Conservation (phyloP, 2,329 filamentous ascomycete species). For the Aspergillus versicolor region DNA sequence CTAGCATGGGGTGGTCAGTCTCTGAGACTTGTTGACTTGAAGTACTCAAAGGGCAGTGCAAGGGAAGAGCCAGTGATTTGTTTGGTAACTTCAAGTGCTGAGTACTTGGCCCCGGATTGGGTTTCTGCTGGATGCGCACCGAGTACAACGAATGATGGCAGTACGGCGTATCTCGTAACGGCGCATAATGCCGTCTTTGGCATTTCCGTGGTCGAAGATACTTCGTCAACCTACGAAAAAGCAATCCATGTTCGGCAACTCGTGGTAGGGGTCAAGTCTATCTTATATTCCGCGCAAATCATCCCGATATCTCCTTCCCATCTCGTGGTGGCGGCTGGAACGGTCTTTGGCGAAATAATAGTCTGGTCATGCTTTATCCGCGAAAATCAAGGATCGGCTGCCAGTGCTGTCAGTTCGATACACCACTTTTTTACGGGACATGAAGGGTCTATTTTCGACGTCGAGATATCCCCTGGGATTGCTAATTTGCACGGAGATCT, state of each 20-base stretch:
- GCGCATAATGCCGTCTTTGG: constrained; percentile 80
- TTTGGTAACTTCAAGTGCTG: constrained; percentile 36
- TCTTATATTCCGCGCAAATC: constrained; percentile 82
- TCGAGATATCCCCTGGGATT: constrained; percentile 68
- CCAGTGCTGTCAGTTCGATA: constrained; percentile 37
- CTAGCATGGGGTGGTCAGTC: constrained; percentile 71
- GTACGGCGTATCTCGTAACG: constrained; percentile 65
- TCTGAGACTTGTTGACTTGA: constrained; percentile 45
- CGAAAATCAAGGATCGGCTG: constrained; percentile 8
- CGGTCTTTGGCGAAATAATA: constrained; percentile 90
- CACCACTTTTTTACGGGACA: constrained; percentile 66
- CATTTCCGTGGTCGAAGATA: constrained; percentile 34
- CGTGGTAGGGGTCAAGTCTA: constrained; percentile 65
- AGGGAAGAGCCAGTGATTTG: constrained; percentile 15
- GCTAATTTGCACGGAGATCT: constrained; percentile 35
- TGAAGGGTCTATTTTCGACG: constrained; percentile 90
- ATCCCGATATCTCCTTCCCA: constrained; percentile 58
- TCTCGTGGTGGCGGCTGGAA: constrained; percentile 80
- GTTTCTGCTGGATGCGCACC: constrained; percentile 64
- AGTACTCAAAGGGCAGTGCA: constrained; percentile 21
- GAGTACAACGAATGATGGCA: constrained; percentile 22
- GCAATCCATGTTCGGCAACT: constrained; percentile 36
- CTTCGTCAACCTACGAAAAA: constrained; percentile 17
- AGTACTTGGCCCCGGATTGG: constrained; percentile 67
- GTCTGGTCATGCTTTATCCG: constrained; percentile 71